These are phyloP conservation scores for Angomonas desouzai DNA, from an alignment of 208 protist species.

Conservation along the genomic window DNA sequence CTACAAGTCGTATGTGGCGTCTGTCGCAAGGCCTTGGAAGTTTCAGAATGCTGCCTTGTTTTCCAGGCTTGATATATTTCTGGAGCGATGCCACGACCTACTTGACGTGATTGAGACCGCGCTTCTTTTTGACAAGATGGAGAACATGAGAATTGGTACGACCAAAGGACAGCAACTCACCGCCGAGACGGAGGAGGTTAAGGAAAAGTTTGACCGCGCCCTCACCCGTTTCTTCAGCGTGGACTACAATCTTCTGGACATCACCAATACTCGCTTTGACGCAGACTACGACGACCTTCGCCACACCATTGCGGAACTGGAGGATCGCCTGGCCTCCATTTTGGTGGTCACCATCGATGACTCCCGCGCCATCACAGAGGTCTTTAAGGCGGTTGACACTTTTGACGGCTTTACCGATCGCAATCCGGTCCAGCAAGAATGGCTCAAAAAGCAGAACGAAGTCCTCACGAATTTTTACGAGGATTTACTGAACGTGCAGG, in stretches of 20 bases:
- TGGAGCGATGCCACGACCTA: constrained; percentile 96
- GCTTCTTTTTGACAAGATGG: constrained; percentile 95
- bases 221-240: constrained; percentile 79
- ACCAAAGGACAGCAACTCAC: constrained; percentile 91
- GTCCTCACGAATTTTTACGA: constrained; percentile 80
- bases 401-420: constrained; percentile 96
- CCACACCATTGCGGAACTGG: constrained; percentile 81
- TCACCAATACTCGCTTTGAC: constrained; percentile 93
- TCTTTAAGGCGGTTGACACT: constrained; percentile 96
- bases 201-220: constrained; percentile 78
- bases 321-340: constrained; percentile 91
- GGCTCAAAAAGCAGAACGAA: constrained; percentile 89
- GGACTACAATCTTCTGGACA: constrained; percentile 94
- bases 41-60: constrained; percentile 95
- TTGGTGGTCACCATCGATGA: constrained; percentile 93
- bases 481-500: constrained; percentile 88
- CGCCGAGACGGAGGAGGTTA: constrained; percentile 85
- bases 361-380: constrained; percentile 85
- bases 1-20: constrained; percentile 88
- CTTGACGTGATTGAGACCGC: constrained; percentile 93
- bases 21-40: constrained; percentile 88
- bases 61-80: constrained; percentile 91
- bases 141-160: constrained; percentile 95
- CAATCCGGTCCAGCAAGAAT: constrained; percentile 92
- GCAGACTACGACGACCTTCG: constrained; percentile 90